Evolutionary conservation across 768 basidiomycete genomes (phyloP).

Genomic region (Collybia sordida): DNA sequence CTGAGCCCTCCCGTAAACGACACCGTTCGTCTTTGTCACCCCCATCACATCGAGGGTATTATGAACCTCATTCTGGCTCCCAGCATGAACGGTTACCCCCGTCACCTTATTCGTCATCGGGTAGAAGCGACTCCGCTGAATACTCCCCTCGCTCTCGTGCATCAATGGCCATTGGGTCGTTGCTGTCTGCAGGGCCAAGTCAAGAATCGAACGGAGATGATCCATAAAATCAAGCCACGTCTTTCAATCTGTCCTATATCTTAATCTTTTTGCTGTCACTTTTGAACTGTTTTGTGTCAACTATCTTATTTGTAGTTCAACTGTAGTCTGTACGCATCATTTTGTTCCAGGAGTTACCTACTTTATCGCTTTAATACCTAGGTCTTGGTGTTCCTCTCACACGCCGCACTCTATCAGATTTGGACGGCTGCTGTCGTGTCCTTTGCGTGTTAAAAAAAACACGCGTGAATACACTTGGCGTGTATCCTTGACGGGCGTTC

Average conservation of each 20-base stretch:
- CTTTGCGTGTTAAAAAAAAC: too few species aligned
- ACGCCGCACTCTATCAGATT: too few species aligned
- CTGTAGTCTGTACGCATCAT: slow-evolving; percentile 1
- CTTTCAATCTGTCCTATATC: slow-evolving; percentile 2
- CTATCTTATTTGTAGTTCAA: slow-evolving; percentile 4
- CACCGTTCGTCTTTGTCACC: slow-evolving; percentile 64
- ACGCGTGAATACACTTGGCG: too few species aligned
- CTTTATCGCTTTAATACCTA: too few species aligned
- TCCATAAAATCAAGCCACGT: slow-evolving; percentile 19
- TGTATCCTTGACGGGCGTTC: neutral
- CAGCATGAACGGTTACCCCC: slow-evolving; percentile 56
- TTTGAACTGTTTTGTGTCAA: neutral
- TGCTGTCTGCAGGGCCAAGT: slow-evolving; percentile 51
- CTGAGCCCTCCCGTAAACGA: slow-evolving; percentile 59
- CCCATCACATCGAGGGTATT: slow-evolving; percentile 38
- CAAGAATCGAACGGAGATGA: slow-evolving; percentile 36
- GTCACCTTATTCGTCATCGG: slow-evolving; percentile 73
- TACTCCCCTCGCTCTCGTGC: slow-evolving; percentile 71
- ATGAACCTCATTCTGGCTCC: slow-evolving; percentile 30
- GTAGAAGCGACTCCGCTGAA: slow-evolving; percentile 62
- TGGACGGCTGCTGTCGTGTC: too few species aligned
- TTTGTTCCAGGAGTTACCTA: too few species aligned
- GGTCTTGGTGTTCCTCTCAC: too few species aligned
- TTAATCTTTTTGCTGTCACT: neutral
- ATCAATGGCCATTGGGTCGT: slow-evolving; percentile 79